These are phyloP conservation scores for Salix dunnii DNA, from an alignment of 345 rosid genomes.

Conservation along the genomic window DNA sequence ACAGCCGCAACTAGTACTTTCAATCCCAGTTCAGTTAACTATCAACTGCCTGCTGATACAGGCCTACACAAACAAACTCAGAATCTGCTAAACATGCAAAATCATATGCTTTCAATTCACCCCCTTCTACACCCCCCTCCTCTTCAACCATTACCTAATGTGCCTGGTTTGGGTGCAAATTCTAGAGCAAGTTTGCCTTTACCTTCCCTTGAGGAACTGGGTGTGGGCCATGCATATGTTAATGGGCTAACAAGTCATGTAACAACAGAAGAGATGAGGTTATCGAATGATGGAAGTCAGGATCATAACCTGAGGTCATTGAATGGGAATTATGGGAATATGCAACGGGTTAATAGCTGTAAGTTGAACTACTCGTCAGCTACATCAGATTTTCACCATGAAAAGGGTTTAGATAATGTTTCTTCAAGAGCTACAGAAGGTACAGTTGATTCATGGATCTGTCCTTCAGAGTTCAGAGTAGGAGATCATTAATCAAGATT, in stretches of 20 bases:
- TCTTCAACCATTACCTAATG: slow-evolving; percentile 20
- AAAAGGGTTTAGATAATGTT: slow-evolving; percentile 45
- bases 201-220: slow-evolving; percentile 36
- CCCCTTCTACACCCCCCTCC: slow-evolving; percentile 26
- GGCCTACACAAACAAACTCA: slow-evolving; percentile 33
- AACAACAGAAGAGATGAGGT: not conserved
- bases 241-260: slow-evolving; percentile 19
- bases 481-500: not conserved
- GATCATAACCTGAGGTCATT: slow-evolving; percentile 27
- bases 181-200: slow-evolving; percentile 22
- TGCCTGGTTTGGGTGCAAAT: slow-evolving; percentile 20
- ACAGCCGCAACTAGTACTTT: slow-evolving; percentile 17
- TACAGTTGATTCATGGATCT: slow-evolving; percentile 70
- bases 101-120: slow-evolving; percentile 33
- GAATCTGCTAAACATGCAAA: slow-evolving; percentile 32
- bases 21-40: slow-evolving; percentile 29
- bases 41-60: slow-evolving; percentile 31
- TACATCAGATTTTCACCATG: slow-evolving; percentile 53
- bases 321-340: slow-evolving; percentile 23
- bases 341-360: slow-evolving; percentile 30
- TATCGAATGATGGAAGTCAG: slow-evolving; percentile 7
- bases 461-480: slow-evolving; percentile 48
- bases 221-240: slow-evolving; percentile 28
- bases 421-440: slow-evolving; percentile 42
- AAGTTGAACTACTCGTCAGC: slow-evolving; percentile 42